phyloP scores from a whole-genome alignment of 371 early-diverging fungal genomes.

The Caulochytrium protostelioides region DNA sequence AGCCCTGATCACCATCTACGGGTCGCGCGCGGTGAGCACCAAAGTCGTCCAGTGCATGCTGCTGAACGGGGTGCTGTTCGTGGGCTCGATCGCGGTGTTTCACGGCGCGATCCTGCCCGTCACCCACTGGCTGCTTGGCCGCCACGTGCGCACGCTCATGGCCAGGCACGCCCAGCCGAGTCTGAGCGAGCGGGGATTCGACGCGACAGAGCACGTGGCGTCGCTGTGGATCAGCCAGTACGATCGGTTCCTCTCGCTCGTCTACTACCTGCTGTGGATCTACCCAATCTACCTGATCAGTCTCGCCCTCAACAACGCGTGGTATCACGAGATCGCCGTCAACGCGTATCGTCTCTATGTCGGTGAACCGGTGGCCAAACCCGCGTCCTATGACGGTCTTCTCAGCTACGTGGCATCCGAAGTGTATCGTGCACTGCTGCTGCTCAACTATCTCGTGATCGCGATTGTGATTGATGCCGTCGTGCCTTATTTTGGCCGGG shows the following conservation, averaged over 20 bases:
- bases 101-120: conserved; percentile 7
- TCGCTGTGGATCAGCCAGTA: background rate
- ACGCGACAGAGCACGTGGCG: background rate
- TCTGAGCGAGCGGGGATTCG: background rate
- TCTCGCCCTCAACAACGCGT: conserved; percentile 10
- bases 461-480: conserved; percentile 3
- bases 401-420: conserved; percentile 7
- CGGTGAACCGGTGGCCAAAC: conserved; percentile 3
- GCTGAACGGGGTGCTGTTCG: conserved; percentile 15
- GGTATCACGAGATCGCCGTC: conserved; percentile 19
- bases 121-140: conserved; percentile 1
- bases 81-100: conserved; percentile 14
- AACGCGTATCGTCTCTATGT: conserved; percentile 7
- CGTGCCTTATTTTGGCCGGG: conserved; percentile 8
- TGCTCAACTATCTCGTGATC: conserved; percentile 7
- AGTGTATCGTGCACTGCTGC: conserved; percentile 10
- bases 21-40: conserved; percentile 12
- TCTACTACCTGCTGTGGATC: conserved; percentile 10
- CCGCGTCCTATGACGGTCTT: conserved; percentile 7
- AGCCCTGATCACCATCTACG: conserved; percentile 9
- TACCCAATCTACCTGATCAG: conserved; percentile 14
- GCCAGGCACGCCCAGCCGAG: background rate
- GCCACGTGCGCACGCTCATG: background rate
- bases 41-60: conserved; percentile 10
- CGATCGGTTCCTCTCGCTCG: background rate